phyloP scores from a whole-genome alignment of 1,284 basidiomycete genomes.

The Caloboletus inedulis region DNA sequence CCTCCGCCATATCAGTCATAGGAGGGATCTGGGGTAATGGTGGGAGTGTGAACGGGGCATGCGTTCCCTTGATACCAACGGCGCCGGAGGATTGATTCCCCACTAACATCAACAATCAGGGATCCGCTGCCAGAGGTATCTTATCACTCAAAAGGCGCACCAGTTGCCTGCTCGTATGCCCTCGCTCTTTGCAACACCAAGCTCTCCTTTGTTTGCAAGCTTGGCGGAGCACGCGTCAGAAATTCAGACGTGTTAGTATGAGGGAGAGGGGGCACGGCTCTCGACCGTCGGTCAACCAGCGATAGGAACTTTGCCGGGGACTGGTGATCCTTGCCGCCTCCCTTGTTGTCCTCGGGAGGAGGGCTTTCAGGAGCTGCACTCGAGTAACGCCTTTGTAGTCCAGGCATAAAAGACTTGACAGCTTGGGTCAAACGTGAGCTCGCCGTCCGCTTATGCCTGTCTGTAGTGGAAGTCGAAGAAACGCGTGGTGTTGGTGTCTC shows the following conservation, averaged over 20 bases:
- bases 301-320: conserved; percentile 12
- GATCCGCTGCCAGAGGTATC: not conserved
- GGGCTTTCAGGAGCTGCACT: conserved; percentile 1
- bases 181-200: conserved; percentile 49
- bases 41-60: conserved; percentile 40
- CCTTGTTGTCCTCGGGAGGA: conserved; percentile 6
- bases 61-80: conserved; percentile 9
- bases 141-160: conserved; percentile 19
- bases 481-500: conserved; percentile 15
- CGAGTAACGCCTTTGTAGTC: conserved; percentile 14
- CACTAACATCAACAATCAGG: conserved; percentile 4
- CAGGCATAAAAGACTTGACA: conserved; percentile 25
- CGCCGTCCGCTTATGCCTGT: conserved; percentile 12
- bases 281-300: conserved; percentile 15
- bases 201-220: conserved; percentile 39
- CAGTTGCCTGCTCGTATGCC: conserved; percentile 32
- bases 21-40: conserved; percentile 38
- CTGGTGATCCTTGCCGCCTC: conserved; percentile 5
- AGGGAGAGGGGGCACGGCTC: conserved; percentile 3
- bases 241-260: conserved; percentile 11
- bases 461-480: conserved; percentile 2
- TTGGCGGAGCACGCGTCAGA: conserved; percentile 20
- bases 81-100: not conserved
- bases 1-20: conserved; percentile 27
- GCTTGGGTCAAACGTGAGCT: conserved; percentile 24